Conservation (phyloP, 768 basidiomycete genomes). For the Amylocystis lapponica region DNA sequence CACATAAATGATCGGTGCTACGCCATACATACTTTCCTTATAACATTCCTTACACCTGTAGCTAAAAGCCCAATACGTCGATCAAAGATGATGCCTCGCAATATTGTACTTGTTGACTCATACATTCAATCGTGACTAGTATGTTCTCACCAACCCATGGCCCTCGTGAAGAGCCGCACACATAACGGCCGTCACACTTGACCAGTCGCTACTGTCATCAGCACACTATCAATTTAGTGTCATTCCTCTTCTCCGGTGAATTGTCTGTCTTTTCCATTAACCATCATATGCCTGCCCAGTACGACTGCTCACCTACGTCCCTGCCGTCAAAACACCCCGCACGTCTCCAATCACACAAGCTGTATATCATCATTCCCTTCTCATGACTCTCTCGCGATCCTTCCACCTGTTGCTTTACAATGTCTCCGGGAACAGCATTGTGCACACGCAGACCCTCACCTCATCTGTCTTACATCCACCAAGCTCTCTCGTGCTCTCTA, state of each 20-base stretch:
- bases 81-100: no score
- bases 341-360: conserved; percentile 51
- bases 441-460: conserved; percentile 59
- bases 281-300: conserved; percentile 36
- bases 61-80: no score
- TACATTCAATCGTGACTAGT: no score
- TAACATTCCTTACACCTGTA: no score
- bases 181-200: conserved; percentile 65
- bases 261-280: conserved; percentile 55
- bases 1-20: no score
- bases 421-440: conserved; percentile 45
- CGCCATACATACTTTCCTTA: no score
- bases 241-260: conserved; percentile 65
- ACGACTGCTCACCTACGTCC: conserved; percentile 42
- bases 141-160: no score
- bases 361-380: conserved; percentile 73
- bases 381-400: conserved; percentile 60
- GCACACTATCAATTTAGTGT: conserved; percentile 40
- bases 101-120: no score
- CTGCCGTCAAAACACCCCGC: conserved; percentile 32
- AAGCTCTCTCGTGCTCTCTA: conserved; percentile 72
- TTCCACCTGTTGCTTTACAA: conserved; percentile 74
- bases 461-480: conserved; percentile 80
- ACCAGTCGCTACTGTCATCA: conserved; percentile 59
- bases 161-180: no score